Percentiles rank a stretch among this genome's conserved stretches.
Conservation (phyloP, 148 eudicot species). For the Camellia granthamiana region DNA sequence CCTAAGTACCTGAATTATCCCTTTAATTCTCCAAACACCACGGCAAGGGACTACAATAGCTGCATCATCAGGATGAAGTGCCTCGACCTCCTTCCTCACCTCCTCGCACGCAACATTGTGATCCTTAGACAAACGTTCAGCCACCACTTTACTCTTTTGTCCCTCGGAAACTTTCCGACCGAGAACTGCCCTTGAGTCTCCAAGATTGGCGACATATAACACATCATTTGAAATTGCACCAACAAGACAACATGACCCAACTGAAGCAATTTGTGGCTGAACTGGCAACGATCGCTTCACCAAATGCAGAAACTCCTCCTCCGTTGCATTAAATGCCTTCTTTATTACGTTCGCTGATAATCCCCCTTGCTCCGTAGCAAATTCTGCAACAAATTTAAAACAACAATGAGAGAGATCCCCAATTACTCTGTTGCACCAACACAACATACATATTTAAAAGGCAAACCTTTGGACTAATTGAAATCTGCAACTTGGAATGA, state of each 20-base stretch:
- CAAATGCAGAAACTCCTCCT: constrained; percentile 48
- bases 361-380: constrained; percentile 46
- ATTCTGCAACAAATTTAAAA: constrained; percentile 31
- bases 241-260: constrained; percentile 56
- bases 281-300: constrained; percentile 38
- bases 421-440: too few species aligned
- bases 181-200: constrained; percentile 60
- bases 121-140: constrained; percentile 52
- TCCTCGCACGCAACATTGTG: constrained; percentile 52
- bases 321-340: constrained; percentile 54
- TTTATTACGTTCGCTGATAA: constrained; percentile 49
- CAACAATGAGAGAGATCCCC: background rate
- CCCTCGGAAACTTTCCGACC: constrained; percentile 41
- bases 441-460: too few species aligned
- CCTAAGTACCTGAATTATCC: constrained; percentile 52
- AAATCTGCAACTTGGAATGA: background rate
- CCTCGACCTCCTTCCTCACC: constrained; percentile 57
- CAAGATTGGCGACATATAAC: constrained; percentile 55
- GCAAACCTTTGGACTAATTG: background rate
- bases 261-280: constrained; percentile 49
- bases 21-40: constrained; percentile 64
- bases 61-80: constrained; percentile 59
- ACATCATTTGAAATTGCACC: constrained; percentile 48
- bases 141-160: constrained; percentile 30
- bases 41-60: constrained; percentile 38